Evolutionary conservation across 768 basidiomycete genomes (phyloP).

Genomic region (Rhodosporidiobolus odoratus): DNA sequence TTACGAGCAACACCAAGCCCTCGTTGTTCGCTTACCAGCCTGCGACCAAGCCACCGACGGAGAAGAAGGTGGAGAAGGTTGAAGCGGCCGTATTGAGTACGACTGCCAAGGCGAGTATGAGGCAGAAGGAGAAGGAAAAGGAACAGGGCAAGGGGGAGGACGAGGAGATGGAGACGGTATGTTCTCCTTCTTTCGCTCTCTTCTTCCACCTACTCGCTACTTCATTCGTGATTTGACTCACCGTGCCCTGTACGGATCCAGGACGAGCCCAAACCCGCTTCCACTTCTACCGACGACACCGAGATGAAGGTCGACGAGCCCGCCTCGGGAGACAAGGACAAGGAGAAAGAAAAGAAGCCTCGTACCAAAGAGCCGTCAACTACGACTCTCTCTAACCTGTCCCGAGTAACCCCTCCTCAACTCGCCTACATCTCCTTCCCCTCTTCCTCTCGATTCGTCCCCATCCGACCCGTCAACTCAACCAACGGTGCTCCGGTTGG

Average conservation of each 20-base stretch:
- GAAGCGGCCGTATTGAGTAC: constrained; percentile 93
- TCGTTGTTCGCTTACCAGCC: constrained; percentile 89
- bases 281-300: constrained; percentile 54
- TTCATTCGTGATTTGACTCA: not conserved
- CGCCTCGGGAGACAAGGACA: constrained; percentile 35
- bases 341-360: constrained; percentile 43
- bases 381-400: constrained; percentile 77
- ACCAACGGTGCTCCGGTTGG: constrained; percentile 32
- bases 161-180: constrained; percentile 78
- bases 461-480: constrained; percentile 71
- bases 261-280: constrained; percentile 55
- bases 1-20: constrained; percentile 80
- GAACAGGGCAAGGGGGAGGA: constrained; percentile 74
- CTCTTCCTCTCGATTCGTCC: constrained; percentile 70
- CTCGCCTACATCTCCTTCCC: constrained; percentile 79
- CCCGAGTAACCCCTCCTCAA: constrained; percentile 86
- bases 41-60: constrained; percentile 78
- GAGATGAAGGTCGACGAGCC: constrained; percentile 67
- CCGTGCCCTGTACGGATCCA: constrained; percentile 42
- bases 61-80: constrained; percentile 84
- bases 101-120: constrained; percentile 91
- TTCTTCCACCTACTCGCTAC: not conserved
- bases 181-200: constrained; percentile 40
- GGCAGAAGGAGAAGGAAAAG: constrained; percentile 69
- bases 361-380: constrained; percentile 61